Conservation (phyloP, 352 stramenopile genomes). For the Elongisporangium prolatum region DNA sequence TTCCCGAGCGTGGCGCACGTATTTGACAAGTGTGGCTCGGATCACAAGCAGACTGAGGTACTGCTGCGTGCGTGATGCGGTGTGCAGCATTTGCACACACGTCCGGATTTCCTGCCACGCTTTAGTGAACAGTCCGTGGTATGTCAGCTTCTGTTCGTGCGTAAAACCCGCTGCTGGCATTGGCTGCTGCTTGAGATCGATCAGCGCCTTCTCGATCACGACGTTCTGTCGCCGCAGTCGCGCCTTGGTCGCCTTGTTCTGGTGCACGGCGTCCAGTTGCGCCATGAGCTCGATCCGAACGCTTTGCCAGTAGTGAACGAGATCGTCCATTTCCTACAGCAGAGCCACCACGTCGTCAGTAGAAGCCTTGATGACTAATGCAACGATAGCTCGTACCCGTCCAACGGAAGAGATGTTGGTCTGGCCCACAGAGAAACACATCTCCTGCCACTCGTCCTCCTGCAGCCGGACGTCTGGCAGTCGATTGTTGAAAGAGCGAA, state of each 20-base stretch:
- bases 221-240: conserved; percentile 49
- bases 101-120: conserved; percentile 57
- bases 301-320: conserved; percentile 54
- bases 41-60: conserved; percentile 63
- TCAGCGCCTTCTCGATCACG: conserved; percentile 50
- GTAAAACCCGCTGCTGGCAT: neutral
- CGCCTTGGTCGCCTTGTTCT: conserved; percentile 58
- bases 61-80: conserved; percentile 63
- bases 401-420: conserved; percentile 54
- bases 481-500: conserved; percentile 44
- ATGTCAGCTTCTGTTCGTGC: neutral
- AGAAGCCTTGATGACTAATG: neutral
- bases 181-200: conserved; percentile 22
- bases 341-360: neutral
- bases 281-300: conserved; percentile 38
- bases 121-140: conserved; percentile 11
- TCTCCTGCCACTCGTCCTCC: conserved; percentile 43
- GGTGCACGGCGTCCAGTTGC: conserved; percentile 54
- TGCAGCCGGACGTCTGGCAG: conserved; percentile 44
- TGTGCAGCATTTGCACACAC: conserved; percentile 62
- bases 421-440: conserved; percentile 35
- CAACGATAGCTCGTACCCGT: conserved; percentile 6
- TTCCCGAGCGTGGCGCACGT: conserved; percentile 39
- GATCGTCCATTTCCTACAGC: conserved; percentile 52
- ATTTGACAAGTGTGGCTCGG: conserved; percentile 53